Percentiles rank a stretch among this genome's conserved stretches.
phyloP scores from a whole-genome alignment of 176 grass and related monocot genomes.

The Neostapfia colusana region DNA sequence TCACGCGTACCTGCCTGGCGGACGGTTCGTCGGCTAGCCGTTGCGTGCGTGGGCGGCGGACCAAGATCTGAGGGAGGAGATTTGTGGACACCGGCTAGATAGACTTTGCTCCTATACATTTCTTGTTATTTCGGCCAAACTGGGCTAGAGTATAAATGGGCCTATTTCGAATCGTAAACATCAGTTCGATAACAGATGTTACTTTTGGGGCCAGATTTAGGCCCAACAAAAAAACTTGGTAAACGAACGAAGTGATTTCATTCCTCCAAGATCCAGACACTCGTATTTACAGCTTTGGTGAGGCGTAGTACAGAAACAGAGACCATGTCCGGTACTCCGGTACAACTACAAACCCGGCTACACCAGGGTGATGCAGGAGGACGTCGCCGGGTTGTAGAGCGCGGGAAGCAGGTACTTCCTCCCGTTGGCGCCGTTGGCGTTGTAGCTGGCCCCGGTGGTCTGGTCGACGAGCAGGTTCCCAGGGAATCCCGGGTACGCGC shows the following conservation, averaged over 20 bases:
- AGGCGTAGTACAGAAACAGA: conserved; percentile 16
- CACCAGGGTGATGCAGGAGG: conserved; percentile 57
- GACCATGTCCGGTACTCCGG: background rate
- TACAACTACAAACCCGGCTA: conserved; percentile 4
- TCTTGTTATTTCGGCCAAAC: too few relatives aligned
- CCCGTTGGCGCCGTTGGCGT: conserved; percentile 48
- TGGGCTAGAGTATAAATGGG: background rate
- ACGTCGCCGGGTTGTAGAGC: conserved; percentile 48
- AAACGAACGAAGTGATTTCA: conserved; percentile 38
- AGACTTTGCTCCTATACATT: too few relatives aligned
- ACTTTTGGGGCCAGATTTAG: background rate
- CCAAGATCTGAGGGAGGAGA: too few relatives aligned
- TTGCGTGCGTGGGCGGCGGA: too few relatives aligned
- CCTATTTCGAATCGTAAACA: background rate
- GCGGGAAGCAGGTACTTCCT: conserved; percentile 67
- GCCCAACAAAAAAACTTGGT: background rate
- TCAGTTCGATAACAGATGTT: too few relatives aligned
- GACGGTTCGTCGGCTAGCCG: too few relatives aligned
- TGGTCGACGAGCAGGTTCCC: conserved; percentile 57
- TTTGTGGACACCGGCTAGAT: too few relatives aligned
- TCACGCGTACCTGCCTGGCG: too few relatives aligned
- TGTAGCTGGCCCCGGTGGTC: conserved; percentile 57
- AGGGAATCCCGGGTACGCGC: conserved; percentile 53
- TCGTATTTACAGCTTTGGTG: conserved; percentile 41
- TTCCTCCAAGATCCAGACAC: conserved; percentile 12